Evolutionary conservation across 208 protist genomes (phyloP), one percentile per base, ranked within the genome.

Genomic region (Trypanosoma scelopori): DNA sequence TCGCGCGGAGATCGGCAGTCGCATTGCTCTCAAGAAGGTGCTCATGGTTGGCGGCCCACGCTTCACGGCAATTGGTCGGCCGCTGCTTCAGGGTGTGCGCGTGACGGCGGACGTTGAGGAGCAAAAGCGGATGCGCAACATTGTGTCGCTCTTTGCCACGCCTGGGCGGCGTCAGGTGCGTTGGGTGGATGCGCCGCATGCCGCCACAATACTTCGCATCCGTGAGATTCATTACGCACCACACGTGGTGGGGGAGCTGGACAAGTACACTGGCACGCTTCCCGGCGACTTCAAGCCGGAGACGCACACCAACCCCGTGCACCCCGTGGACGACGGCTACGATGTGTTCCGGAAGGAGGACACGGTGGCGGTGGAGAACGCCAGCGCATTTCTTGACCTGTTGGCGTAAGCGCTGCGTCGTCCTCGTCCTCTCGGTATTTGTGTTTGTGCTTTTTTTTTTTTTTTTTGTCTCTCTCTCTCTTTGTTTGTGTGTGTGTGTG

Each of bases 1-100:
- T 20, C 77, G 78, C 11, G 81, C 81, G 12, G 76, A 89, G 15
- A 94, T 97, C 48, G 88, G 89, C 2, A 87, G 86, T 45, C 66
- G 69, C 49, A 94, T 97, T 61, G 66, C 74, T 0, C 67, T 97
- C 3, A 93, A 97, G 66, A 97, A 97, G 63, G 85, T 96, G 11
- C 65, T 96, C 4, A 86, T 97, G 72, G 80, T 97, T 18, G 91
- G 89, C 22, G 89, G 88, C 1, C 60, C 72, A 25, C 76, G 81
- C 49, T 97, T 97, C 56, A 95, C 89, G 9, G 91, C 91, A 30
- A 74, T 97, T 45, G 93, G 93, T 18, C 79, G 91, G 1, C 93
- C 93, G 16, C 67, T 97, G 20, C 72, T 97, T 7, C 61, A 77
- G 30, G 43, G 78, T 42, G 84, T 77, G 0, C 71, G 79, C 7